Evolutionary conservation across 2,329 filamentous ascomycete species (phyloP).

Genomic region (Fusarium chaquense): DNA sequence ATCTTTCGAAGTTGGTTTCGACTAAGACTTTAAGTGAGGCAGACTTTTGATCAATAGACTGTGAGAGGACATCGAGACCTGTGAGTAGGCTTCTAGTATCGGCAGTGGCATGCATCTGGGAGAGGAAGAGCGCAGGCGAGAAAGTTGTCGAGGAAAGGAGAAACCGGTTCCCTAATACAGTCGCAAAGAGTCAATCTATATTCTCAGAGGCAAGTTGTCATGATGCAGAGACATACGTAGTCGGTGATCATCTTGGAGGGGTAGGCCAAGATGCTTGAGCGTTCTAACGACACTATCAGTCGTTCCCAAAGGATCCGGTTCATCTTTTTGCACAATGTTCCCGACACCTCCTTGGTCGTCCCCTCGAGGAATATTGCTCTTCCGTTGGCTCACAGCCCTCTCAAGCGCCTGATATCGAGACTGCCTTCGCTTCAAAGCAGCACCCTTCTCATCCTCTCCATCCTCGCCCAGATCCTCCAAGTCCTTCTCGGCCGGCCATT

Average conservation of each 20-base stretch:
- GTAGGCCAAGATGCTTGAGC: conserved; percentile 79
- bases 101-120: conserved; percentile 87
- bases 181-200: conserved; percentile 34
- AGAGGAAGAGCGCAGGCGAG: conserved; percentile 90
- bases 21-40: conserved; percentile 96
- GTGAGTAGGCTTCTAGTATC: conserved; percentile 84
- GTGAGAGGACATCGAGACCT: conserved; percentile 86
- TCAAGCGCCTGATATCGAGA: conserved; percentile 89
- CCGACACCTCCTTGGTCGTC: conserved; percentile 74
- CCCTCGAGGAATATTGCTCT: conserved; percentile 74
- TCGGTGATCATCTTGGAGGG: conserved; percentile 84
- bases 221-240: conserved; percentile 68
- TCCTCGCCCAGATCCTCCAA: conserved; percentile 73
- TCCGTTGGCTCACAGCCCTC: conserved; percentile 76
- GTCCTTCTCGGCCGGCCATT: conserved; percentile 87
- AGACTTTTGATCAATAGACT: conserved; percentile 97
- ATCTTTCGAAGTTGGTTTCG: conserved; percentile 97
- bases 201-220: conserved; percentile 10
- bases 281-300: conserved; percentile 87
- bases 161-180: conserved; percentile 81
- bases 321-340: conserved; percentile 88
- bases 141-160: conserved; percentile 96
- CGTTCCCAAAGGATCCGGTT: conserved; percentile 90
- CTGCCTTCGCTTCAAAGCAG: conserved; percentile 69
- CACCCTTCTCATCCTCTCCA: conserved; percentile 64